Evolutionary conservation across 1,284 basidiomycete species (phyloP).

Genomic region (Boletus holoroseus): DNA sequence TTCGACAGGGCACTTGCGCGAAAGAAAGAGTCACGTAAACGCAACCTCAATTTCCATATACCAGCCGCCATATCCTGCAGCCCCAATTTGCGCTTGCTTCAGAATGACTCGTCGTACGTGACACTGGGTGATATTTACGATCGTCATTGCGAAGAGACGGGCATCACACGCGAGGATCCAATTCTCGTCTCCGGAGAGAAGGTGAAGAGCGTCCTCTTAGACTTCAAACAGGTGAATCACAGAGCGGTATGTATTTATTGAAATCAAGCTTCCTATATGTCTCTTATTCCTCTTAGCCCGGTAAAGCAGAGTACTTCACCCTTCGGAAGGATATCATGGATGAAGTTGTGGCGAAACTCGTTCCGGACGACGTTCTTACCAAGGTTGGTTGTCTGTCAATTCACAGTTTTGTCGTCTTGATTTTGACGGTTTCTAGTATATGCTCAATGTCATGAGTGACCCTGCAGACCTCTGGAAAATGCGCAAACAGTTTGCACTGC

Average conservation of each 20-base stretch:
- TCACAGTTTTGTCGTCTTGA: not conserved
- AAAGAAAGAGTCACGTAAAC: constrained; percentile 91
- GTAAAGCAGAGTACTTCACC: constrained; percentile 65
- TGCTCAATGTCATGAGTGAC: constrained; percentile 80
- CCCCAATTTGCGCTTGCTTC: constrained; percentile 79
- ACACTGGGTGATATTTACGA: constrained; percentile 94
- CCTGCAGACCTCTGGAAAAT: constrained; percentile 93
- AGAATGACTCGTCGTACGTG: constrained; percentile 89
- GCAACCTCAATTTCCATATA: constrained; percentile 88
- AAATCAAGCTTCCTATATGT: not conserved
- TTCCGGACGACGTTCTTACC: constrained; percentile 85
- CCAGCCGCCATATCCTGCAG: constrained; percentile 86
- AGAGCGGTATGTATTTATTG: constrained; percentile 42
- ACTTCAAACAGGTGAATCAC: constrained; percentile 49
- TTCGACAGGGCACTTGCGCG: constrained; percentile 66
- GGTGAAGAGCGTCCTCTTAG: constrained; percentile 62
- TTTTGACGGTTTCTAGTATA: constrained; percentile 57
- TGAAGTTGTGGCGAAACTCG: constrained; percentile 84
- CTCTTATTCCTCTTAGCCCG: constrained; percentile 39
- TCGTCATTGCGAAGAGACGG: constrained; percentile 73
- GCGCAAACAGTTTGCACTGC: constrained; percentile 93
- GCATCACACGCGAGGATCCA: constrained; percentile 86
- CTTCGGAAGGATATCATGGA: constrained; percentile 88
- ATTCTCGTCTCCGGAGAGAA: constrained; percentile 82
- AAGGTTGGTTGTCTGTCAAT: constrained; percentile 51